Evolutionary conservation across 345 rosid genomes (phyloP), one percentile per base, ranked within the genome.

Genomic region (Moricandia arvensis): DNA sequence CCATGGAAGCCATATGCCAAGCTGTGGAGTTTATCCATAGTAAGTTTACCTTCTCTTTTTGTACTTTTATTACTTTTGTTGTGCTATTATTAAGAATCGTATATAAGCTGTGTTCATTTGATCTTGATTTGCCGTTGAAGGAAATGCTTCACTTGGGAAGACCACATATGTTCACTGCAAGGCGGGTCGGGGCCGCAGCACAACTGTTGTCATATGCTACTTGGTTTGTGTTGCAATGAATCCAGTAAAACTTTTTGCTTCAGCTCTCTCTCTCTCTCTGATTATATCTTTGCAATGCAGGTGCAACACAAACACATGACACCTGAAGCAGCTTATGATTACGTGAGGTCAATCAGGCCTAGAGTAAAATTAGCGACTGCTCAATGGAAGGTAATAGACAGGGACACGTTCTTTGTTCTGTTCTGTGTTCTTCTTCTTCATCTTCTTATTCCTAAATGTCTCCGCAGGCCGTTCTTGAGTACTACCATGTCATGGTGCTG

Each of bases 181-280:
- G 83, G 99, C 99, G 30, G 99, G 99, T 29, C 86, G 98, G 35
- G 99, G 99, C 18, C 98, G 99, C 66, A 95, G 98, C 80, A 95
- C 99, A 12, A 95, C 98, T 31, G 43, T 95, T 66, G 98, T 93
- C 72, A 77, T 95, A 34, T 93, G 99, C 79, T 95, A 90, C 87
- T 82, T 95, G 89, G 98, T 92, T 17, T 68, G 91, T 86, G 51
- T 63, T 31, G 9, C 75, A 41, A 8, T 73, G 26, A 17, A 10
- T 60, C 38, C 13, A 21, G 12, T 12, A 13, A 12, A 26, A 7
- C 5, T 67, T n/a, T n/a, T n/a, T 61, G 69, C 7, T 59, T 18
- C 4, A 16, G 24, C 27, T 6, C 17, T 41, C 18, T 54, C 27
- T 63, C 65, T 34, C 66, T 79, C 41, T 26, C 54, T 79, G 54